Percentiles rank a stretch among this genome's conserved stretches.
These are phyloP conservation scores for Diospyros lotus DNA, from an alignment of 148 eudicot genomes.

Conservation along the genomic window DNA sequence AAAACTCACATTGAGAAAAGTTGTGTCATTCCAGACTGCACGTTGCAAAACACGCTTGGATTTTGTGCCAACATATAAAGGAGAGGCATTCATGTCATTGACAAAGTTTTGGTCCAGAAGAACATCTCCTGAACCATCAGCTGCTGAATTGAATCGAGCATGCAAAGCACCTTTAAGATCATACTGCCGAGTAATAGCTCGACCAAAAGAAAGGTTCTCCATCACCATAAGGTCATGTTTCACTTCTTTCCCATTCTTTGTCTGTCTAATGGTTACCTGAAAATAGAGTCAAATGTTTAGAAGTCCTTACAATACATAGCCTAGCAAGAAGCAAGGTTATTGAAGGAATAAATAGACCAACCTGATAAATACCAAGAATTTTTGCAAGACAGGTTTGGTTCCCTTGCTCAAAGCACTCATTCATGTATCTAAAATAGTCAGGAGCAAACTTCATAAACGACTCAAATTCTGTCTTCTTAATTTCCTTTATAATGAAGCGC, in stretches of 20 bases:
- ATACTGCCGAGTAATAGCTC: constrained; percentile 62
- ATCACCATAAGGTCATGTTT: constrained; percentile 86
- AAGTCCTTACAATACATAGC: constrained; percentile 3
- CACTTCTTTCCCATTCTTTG: constrained; percentile 62
- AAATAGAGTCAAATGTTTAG: constrained; percentile 8
- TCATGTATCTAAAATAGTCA: constrained; percentile 65
- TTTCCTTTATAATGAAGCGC: constrained; percentile 87
- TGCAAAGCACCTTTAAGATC: constrained; percentile 94
- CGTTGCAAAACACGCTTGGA: constrained; percentile 75
- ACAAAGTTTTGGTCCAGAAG: constrained; percentile 90
- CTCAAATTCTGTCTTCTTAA: constrained; percentile 75
- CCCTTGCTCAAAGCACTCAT: constrained; percentile 54
- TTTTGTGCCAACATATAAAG: constrained; percentile 68
- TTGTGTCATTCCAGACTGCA: constrained; percentile 90
- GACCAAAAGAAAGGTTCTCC: constrained; percentile 87
- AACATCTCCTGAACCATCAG: constrained; percentile 80
- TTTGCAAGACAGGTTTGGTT: constrained; percentile 97
- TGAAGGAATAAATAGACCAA: constrained; percentile 19
- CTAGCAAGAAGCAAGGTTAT: neutral
- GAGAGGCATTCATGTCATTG: constrained; percentile 81
- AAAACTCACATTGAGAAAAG: constrained; percentile 76
- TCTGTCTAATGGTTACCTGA: constrained; percentile 61
- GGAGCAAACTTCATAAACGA: constrained; percentile 73
- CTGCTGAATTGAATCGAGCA: constrained; percentile 61
- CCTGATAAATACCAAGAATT: constrained; percentile 94